Percentiles rank a stretch among this genome's conserved stretches.
phyloP scores from a whole-genome alignment of 176 grass and related monocot species.

The Chloris gayana region DNA sequence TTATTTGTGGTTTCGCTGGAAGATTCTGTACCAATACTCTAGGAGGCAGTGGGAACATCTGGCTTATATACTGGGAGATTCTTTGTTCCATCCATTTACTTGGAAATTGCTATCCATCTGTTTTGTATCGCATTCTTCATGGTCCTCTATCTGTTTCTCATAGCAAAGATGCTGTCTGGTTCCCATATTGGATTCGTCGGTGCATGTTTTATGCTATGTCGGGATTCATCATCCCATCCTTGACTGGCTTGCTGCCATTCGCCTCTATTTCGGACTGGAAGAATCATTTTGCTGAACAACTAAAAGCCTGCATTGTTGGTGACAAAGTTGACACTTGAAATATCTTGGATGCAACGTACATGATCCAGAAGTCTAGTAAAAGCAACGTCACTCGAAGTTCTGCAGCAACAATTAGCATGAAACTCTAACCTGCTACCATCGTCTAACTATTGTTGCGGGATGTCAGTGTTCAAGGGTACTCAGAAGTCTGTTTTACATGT shows the following conservation, averaged over 20 bases:
- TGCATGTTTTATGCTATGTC: conserved; percentile 66
- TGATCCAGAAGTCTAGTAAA: background rate
- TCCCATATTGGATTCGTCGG: conserved; percentile 66
- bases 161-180: conserved; percentile 33
- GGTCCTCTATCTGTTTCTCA: conserved; percentile 57
- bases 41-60: conserved; percentile 67
- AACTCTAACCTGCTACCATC: background rate
- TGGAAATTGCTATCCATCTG: conserved; percentile 72
- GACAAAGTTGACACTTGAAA: conserved; percentile 56
- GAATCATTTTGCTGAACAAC: conserved; percentile 55
- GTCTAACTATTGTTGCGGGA: background rate
- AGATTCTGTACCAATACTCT: conserved; percentile 77
- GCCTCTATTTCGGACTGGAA: conserved; percentile 67
- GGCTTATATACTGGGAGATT: conserved; percentile 83
- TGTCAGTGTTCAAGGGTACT: background rate
- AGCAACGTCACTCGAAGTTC: conserved; percentile 3
- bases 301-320: conserved; percentile 35
- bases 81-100: conserved; percentile 79
- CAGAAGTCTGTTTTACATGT: background rate
- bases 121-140: conserved; percentile 63
- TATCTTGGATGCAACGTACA: background rate
- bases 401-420: background rate
- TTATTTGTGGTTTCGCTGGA: conserved; percentile 77
- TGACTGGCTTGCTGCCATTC: conserved; percentile 82
- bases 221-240: conserved; percentile 65